phyloP scores from a whole-genome alignment of 805 yeast species.

The Candida dendrica region DNA sequence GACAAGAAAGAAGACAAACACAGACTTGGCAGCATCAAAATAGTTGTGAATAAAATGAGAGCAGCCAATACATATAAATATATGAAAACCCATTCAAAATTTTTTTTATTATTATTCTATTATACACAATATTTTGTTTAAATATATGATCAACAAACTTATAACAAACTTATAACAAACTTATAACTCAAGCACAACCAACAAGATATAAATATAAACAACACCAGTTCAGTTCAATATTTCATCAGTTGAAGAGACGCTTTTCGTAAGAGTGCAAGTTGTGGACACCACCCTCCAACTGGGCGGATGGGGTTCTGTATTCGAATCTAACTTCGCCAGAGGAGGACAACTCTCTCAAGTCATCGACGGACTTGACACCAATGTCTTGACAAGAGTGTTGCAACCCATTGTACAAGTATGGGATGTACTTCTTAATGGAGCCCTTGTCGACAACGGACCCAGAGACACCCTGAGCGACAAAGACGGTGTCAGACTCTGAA shows the following conservation, averaged over 20 bases:
- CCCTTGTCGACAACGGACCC: constrained; percentile 98
- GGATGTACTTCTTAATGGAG: constrained; percentile 85
- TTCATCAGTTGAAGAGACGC: constrained; percentile 88
- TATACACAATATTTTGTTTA: too few species aligned
- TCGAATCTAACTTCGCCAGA: constrained; percentile 82
- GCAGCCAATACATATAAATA: too few species aligned
- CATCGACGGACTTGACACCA: constrained; percentile 66
- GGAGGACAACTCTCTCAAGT: constrained; percentile 57
- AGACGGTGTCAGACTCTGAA: constrained; percentile 89
- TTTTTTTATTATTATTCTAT: too few species aligned
- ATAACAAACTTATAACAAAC: not conserved
- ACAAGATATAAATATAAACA: too few species aligned
- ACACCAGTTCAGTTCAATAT: too few species aligned
- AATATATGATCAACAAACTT: too few species aligned
- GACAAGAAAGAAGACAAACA: too few species aligned
- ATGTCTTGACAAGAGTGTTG: constrained; percentile 99
- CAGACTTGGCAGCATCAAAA: too few species aligned
- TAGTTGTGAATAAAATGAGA: too few species aligned
- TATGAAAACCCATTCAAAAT: too few species aligned
- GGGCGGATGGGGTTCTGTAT: constrained; percentile 97
- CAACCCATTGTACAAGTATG: constrained; percentile 89
- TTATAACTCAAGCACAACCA: constrained; percentile 8
- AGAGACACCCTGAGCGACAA: constrained; percentile 98
- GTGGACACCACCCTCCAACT: constrained; percentile 97
- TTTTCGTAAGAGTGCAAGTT: constrained; percentile 96